Evolutionary conservation across 441 rosid genomes (phyloP).

Genomic region (Pelargonium exstipulatum): DNA sequence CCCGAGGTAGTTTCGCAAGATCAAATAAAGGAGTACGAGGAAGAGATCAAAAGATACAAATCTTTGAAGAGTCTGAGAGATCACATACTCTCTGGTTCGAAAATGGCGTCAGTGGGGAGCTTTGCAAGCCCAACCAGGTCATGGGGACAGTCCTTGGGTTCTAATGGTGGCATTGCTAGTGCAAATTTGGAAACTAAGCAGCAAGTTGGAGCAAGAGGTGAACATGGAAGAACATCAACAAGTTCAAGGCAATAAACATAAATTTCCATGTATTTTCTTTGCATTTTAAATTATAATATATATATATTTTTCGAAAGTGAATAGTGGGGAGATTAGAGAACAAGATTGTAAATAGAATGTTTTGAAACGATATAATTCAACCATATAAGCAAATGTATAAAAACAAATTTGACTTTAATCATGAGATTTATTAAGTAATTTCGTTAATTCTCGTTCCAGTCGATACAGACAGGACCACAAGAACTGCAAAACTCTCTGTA

Average conservation of each 20-base stretch:
- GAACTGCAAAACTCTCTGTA: too few relatives aligned
- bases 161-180: too few relatives aligned
- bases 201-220: not conserved
- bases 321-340: not conserved
- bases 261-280: not conserved
- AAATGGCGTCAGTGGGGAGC: slow-evolving; percentile 41
- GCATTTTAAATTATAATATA: not conserved
- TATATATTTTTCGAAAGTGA: not conserved
- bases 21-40: slow-evolving; percentile 40
- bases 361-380: not conserved
- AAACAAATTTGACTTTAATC: too few relatives aligned
- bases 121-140: slow-evolving; percentile 48
- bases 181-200: too few relatives aligned
- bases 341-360: slow-evolving; percentile 1
- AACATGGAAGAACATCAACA: not conserved
- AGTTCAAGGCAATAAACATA: not conserved
- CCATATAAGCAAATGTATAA: too few relatives aligned
- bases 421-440: too few relatives aligned
- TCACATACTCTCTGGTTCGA: slow-evolving; percentile 49
- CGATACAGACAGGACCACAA: too few relatives aligned
- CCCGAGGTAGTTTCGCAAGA: slow-evolving; percentile 37
- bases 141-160: slow-evolving; percentile 22
- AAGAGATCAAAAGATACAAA: slow-evolving; percentile 61
- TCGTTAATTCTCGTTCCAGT: too few relatives aligned
- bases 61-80: slow-evolving; percentile 60